Evolutionary conservation across 108 stramenopile species (phyloP).

Genomic region (Fragilaria radians): DNA sequence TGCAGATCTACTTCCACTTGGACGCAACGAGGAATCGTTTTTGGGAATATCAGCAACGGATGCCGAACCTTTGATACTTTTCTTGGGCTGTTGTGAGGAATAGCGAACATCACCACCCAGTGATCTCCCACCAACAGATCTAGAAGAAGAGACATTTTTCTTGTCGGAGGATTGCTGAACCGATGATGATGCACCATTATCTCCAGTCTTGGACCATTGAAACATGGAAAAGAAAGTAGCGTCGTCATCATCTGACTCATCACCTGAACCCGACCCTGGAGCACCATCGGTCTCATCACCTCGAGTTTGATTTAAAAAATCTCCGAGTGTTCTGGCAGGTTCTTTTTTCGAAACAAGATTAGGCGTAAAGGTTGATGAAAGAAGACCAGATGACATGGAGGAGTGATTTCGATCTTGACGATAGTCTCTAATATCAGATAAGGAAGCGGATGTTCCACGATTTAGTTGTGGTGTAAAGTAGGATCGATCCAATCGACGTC

Average conservation of each 20-base stretch:
- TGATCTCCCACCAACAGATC: not conserved
- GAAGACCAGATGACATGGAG: no score
- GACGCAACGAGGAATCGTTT: not conserved
- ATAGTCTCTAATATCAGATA: no score
- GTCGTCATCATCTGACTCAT: not conserved
- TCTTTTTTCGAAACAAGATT: no score
- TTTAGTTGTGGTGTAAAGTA: no score
- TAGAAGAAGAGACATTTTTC: not conserved
- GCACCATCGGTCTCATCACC: not conserved
- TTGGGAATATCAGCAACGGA: not conserved
- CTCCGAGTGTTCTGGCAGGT: no score
- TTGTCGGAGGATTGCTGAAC: not conserved
- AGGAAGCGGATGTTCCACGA: no score
- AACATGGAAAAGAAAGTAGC: conserved; percentile 1
- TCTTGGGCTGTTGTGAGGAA: not conserved
- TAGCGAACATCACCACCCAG: not conserved
- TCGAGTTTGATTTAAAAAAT: not conserved
- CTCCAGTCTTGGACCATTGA: not conserved
- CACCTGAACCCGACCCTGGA: not conserved
- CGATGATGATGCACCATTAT: not conserved
- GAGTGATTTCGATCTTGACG: no score
- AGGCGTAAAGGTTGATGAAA: no score
- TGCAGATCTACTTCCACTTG: no score
- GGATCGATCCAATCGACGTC: no score
- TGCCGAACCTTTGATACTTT: not conserved